These are phyloP conservation scores for Ogataea polymorpha DNA, from an alignment of 805 yeast species.

Conservation along the genomic window DNA sequence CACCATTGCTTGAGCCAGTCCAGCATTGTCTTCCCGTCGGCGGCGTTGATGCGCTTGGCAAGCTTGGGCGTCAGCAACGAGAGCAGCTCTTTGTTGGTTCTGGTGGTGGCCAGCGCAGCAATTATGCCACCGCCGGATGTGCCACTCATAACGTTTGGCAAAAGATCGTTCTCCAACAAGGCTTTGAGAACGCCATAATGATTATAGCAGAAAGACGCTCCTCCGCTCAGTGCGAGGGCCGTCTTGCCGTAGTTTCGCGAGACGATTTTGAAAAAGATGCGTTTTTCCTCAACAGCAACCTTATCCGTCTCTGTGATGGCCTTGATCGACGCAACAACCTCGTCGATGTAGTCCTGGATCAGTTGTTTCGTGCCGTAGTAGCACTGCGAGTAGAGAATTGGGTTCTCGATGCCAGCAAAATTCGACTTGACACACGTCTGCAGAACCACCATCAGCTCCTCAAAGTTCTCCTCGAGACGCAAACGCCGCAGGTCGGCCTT, in stretches of 20 bases:
- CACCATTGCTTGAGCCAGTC: constrained; percentile 65
- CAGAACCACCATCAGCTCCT: constrained; percentile 51
- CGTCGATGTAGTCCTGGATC: constrained; percentile 51
- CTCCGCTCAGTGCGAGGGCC: constrained; percentile 73
- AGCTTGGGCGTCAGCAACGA: constrained; percentile 56
- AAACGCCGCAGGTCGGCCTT: constrained; percentile 39
- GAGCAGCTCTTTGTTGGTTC: constrained; percentile 64
- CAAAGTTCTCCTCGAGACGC: constrained; percentile 33
- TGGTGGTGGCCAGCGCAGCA: constrained; percentile 67
- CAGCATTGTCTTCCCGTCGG: constrained; percentile 55
- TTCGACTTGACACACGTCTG: constrained; percentile 69
- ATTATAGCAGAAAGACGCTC: constrained; percentile 74
- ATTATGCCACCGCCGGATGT: constrained; percentile 81
- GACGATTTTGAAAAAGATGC: constrained; percentile 52
- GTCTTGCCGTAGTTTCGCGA: constrained; percentile 67
- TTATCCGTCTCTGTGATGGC: constrained; percentile 37
- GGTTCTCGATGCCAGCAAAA: constrained; percentile 77
- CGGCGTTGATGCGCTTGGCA: constrained; percentile 63
- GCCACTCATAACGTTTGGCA: constrained; percentile 71
- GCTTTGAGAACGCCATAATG: constrained; percentile 79
- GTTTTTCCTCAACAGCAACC: constrained; percentile 41
- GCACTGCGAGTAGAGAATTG: constrained; percentile 66
- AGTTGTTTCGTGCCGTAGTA: constrained; percentile 71
- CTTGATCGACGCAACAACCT: constrained; percentile 48
- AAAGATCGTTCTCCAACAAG: constrained; percentile 57